A percentile compares a stretch with the other conserved stretches of the same genome.
phyloP scores from a whole-genome alignment of 2,329 filamentous ascomycete species.

The Pseudohalonectria lignicola region DNA sequence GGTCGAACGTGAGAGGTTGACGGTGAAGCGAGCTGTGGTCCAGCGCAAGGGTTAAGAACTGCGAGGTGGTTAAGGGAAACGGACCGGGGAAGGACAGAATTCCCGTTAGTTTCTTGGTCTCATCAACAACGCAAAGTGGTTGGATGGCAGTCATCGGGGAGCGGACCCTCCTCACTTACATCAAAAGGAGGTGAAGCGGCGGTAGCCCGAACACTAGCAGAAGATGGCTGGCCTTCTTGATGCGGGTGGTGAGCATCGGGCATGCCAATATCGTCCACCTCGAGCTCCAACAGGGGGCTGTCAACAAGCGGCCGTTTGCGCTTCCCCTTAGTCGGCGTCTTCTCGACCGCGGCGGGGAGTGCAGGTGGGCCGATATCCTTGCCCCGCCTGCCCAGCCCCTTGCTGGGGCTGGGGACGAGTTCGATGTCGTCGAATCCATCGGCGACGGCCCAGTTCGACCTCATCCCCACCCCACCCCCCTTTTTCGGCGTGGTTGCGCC shows the following conservation, averaged over 20 bases:
- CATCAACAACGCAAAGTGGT: too few species aligned
- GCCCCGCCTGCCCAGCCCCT: conserved; percentile 27
- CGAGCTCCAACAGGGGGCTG: conserved; percentile 54
- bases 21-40: conserved; percentile 46
- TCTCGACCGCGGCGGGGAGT: conserved; percentile 29
- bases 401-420: conserved; percentile 41
- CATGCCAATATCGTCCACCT: conserved; percentile 30
- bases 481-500: conserved; percentile 45
- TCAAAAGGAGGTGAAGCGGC: conserved; percentile 25
- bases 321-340: conserved; percentile 58
- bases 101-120: conserved; percentile 13
- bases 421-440: conserved; percentile 70
- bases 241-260: too few species aligned
- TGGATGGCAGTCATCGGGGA: too few species aligned
- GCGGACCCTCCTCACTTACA: conserved; percentile 20
- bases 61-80: too few species aligned
- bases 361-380: conserved; percentile 28
- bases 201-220: not conserved
- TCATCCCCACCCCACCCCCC: conserved; percentile 22
- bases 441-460: conserved; percentile 44
- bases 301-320: conserved; percentile 55
- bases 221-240: conserved; percentile 6
- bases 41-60: conserved; percentile 53
- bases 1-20: conserved; percentile 55
- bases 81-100: too few species aligned